phyloP scores from a whole-genome alignment of 179 eudicot genomes.

The Beta corolliflora region DNA sequence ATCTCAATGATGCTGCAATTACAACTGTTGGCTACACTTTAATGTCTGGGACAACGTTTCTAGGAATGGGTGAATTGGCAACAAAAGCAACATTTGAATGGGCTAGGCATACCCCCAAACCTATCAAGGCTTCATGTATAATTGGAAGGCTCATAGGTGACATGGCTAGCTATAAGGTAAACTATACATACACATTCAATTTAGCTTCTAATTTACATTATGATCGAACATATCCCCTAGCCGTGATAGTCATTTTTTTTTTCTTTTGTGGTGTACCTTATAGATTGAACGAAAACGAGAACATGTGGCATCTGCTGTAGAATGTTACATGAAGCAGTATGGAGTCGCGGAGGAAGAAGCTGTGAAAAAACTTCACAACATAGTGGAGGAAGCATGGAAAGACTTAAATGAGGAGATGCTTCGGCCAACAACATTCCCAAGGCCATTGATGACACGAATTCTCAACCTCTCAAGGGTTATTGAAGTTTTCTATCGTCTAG shows the following conservation, averaged over 20 bases:
- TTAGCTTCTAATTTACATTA: not conserved
- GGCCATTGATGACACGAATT: not conserved
- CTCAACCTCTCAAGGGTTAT: conserved; percentile 15
- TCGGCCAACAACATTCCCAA: not conserved
- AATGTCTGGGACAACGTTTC: conserved; percentile 15
- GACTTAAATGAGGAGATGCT: not conserved
- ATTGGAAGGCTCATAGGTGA: conserved; percentile 32
- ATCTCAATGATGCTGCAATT: conserved; percentile 32
- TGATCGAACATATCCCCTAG: too few relatives aligned
- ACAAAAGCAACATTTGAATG: conserved; percentile 34
- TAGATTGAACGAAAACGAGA: conserved; percentile 26
- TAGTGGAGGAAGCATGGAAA: conserved; percentile 6
- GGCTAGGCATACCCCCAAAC: conserved; percentile 24
- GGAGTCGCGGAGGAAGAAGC: not conserved
- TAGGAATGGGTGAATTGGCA: conserved; percentile 35
- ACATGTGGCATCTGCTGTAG: conserved; percentile 26
- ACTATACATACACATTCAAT: not conserved
- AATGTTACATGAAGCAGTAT: conserved; percentile 31
- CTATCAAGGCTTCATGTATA: conserved; percentile 25
- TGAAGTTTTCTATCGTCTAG: conserved; percentile 28
- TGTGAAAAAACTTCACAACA: not conserved
- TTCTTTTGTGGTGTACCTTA: not conserved
- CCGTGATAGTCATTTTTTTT: not conserved
- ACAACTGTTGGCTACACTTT: conserved; percentile 32
- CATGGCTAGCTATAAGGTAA: conserved; percentile 15